phyloP scores from a whole-genome alignment of 129 eudicot genomes.

The Tanacetum coccineum region DNA sequence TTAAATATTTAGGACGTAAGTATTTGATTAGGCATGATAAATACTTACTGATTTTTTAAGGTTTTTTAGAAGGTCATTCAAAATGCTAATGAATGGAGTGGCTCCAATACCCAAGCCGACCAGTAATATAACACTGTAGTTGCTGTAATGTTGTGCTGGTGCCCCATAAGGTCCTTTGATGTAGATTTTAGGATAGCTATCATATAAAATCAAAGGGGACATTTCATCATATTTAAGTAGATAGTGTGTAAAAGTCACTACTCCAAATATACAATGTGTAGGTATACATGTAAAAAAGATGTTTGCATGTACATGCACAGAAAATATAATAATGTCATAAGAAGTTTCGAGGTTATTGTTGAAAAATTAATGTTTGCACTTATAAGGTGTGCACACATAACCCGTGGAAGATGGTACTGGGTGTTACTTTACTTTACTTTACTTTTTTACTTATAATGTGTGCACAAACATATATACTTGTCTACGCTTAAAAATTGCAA shows the following conservation, averaged over 20 bases:
- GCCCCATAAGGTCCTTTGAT: constrained; percentile 94
- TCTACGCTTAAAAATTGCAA: background rate
- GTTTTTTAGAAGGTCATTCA: constrained; percentile 67
- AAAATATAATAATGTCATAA: too few species aligned
- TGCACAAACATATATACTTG: background rate
- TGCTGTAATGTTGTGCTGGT: constrained; percentile 75
- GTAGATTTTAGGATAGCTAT: constrained; percentile 62
- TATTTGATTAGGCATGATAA: constrained; percentile 8
- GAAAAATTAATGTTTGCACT: too few species aligned
- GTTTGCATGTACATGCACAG: too few species aligned
- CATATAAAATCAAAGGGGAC: constrained; percentile 24
- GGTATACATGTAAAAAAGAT: too few species aligned
- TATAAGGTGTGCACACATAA: background rate
- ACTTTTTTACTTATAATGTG: too few species aligned
- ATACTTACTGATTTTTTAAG: constrained; percentile 31
- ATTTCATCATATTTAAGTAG: background rate
- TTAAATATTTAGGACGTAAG: background rate
- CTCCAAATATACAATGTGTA: too few species aligned
- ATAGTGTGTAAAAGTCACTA: too few species aligned
- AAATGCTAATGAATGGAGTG: constrained; percentile 85
- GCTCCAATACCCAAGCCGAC: constrained; percentile 96
- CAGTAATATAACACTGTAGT: constrained; percentile 67
- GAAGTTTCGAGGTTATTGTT: too few species aligned
- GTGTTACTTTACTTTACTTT: too few species aligned
- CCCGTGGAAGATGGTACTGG: too few species aligned